Evolutionary conservation across 1,139 yeast genomes (phyloP).

Genomic region (Kodamaea suecica): DNA sequence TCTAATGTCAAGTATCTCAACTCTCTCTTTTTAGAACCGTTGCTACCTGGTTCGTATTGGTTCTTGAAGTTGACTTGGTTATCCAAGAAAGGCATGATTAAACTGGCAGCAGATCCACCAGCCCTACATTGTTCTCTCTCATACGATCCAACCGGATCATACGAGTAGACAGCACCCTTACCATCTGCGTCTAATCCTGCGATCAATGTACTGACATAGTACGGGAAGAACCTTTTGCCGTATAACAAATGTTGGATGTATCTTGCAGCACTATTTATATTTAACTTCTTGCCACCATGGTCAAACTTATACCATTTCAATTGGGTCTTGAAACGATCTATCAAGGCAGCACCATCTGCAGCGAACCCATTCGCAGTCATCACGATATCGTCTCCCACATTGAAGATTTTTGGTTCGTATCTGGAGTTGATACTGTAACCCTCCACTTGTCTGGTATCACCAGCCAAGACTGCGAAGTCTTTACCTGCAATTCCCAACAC

Average conservation of each 20-base stretch:
- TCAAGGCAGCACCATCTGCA: constrained; percentile 88
- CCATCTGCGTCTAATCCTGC: constrained; percentile 96
- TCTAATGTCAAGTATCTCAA: constrained; percentile 68
- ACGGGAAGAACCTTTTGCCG: constrained; percentile 94
- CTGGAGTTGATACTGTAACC: constrained; percentile 94
- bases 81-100: constrained; percentile 96
- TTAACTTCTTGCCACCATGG: constrained; percentile 67
- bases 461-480: constrained; percentile 95
- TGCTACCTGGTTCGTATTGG: constrained; percentile 76
- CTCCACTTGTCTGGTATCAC: constrained; percentile 94
- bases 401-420: constrained; percentile 85
- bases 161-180: constrained; percentile 90
- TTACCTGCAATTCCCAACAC: constrained; percentile 96
- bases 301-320: constrained; percentile 93
- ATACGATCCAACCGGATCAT: constrained; percentile 97
- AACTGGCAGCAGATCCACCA: constrained; percentile 94
- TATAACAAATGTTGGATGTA: constrained; percentile 86
- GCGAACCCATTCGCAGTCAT: constrained; percentile 95
- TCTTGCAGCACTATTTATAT: constrained; percentile 78
- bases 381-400: constrained; percentile 83
- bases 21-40: constrained; percentile 61
- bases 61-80: constrained; percentile 95
- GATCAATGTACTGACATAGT: constrained; percentile 89
- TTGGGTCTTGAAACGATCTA: constrained; percentile 71
- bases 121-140: constrained; percentile 98